These are phyloP conservation scores for Ceratocystis eucalypticola DNA, from an alignment of 2,329 filamentous ascomycete genomes.

Conservation along the genomic window DNA sequence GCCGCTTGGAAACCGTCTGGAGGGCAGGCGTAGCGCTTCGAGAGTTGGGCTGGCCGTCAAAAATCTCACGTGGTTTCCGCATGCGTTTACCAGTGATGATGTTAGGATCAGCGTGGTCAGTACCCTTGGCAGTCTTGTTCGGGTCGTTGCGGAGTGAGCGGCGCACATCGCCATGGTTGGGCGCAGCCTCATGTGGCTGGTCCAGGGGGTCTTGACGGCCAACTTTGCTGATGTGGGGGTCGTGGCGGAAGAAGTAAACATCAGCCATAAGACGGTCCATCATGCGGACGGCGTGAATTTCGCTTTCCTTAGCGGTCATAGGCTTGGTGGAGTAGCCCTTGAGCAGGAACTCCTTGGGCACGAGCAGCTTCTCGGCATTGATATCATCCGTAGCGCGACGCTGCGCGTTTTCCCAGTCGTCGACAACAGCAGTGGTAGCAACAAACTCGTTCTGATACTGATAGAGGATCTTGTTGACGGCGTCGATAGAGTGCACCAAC, in stretches of 20 bases:
- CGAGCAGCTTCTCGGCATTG: slow-evolving; percentile 30
- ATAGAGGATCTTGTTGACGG: slow-evolving; percentile 34
- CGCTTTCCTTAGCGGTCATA: slow-evolving; percentile 33
- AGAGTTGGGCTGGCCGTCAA: slow-evolving; percentile 35
- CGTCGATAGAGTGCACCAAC: slow-evolving; percentile 33
- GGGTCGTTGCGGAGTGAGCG: slow-evolving; percentile 44
- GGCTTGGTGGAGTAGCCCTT: slow-evolving; percentile 38
- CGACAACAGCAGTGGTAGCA: slow-evolving; percentile 37
- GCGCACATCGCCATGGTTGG: slow-evolving; percentile 37
- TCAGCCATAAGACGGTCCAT: slow-evolving; percentile 47
- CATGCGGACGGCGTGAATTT: slow-evolving; percentile 35
- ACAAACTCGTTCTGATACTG: slow-evolving; percentile 43
- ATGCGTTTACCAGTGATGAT: slow-evolving; percentile 40
- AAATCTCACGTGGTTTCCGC: slow-evolving; percentile 38
- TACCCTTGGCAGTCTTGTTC: slow-evolving; percentile 45
- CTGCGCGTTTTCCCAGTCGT: slow-evolving; percentile 44
- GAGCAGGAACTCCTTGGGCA: slow-evolving; percentile 25
- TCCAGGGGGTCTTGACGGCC: slow-evolving; percentile 45
- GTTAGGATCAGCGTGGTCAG: slow-evolving; percentile 36
- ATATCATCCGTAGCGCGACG: slow-evolving; percentile 34
- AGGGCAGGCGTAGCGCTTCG: slow-evolving; percentile 38
- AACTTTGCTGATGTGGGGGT: slow-evolving; percentile 43
- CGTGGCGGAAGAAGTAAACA: slow-evolving; percentile 48
- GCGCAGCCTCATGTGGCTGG: slow-evolving; percentile 28
- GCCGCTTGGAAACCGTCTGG: slow-evolving; percentile 20